Percentiles rank a stretch among this genome's conserved stretches.
phyloP scores from a whole-genome alignment of 345 rosid genomes.

The Clausena lansium region DNA sequence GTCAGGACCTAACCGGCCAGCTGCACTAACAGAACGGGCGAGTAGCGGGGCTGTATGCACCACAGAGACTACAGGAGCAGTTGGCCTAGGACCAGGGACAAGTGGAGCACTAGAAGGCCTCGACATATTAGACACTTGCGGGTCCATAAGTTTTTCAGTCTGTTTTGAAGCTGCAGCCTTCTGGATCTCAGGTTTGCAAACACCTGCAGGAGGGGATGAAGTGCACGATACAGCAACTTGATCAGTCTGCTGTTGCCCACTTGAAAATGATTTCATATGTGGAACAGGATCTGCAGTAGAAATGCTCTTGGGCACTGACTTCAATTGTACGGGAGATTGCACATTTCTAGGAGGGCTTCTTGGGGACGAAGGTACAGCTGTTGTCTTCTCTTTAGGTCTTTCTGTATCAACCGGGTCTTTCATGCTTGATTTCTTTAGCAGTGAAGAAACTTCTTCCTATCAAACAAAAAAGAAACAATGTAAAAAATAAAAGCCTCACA shows the following conservation, averaged over 20 bases:
- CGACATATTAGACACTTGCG: slow-evolving; percentile 51
- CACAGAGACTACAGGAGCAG: slow-evolving; percentile 51
- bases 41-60: slow-evolving; percentile 62
- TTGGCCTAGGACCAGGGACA: slow-evolving; percentile 52
- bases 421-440: slow-evolving; percentile 34
- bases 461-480: neutral
- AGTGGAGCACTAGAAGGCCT: slow-evolving; percentile 96
- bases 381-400: slow-evolving; percentile 56
- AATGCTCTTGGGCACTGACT: slow-evolving; percentile 43
- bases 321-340: slow-evolving; percentile 35
- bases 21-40: slow-evolving; percentile 80
- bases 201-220: slow-evolving; percentile 28
- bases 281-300: slow-evolving; percentile 32
- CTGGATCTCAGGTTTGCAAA: slow-evolving; percentile 45
- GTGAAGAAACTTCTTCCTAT: slow-evolving; percentile 38
- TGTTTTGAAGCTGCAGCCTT: slow-evolving; percentile 41
- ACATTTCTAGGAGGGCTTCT: slow-evolving; percentile 42
- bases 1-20: slow-evolving; percentile 75
- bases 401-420: slow-evolving; percentile 49
- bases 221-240: slow-evolving; percentile 29
- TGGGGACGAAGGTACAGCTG: slow-evolving; percentile 52
- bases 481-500: neutral
- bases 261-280: slow-evolving; percentile 39
- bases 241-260: slow-evolving; percentile 43
- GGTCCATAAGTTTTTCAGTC: slow-evolving; percentile 38